Evolutionary conservation across 257 asterid species (phyloP).

Genomic region (Solanum piurae): DNA sequence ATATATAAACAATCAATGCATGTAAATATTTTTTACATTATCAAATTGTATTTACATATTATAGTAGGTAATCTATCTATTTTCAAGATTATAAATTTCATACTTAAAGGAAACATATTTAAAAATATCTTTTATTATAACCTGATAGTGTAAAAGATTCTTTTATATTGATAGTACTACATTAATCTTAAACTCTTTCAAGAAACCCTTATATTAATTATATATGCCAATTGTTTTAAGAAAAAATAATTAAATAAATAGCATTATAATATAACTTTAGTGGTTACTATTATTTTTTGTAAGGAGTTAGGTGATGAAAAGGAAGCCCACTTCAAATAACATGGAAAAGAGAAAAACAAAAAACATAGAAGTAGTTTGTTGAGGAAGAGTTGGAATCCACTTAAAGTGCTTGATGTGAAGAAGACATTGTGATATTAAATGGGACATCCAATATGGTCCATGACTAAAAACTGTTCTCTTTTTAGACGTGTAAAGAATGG

Average conservation of each 20-base stretch:
- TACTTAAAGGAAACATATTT: not conserved
- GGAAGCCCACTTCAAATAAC: conserved; percentile 28
- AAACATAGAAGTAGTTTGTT: conserved; percentile 12
- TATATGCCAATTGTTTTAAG: too few relatives aligned
- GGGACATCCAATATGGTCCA: conserved; percentile 30
- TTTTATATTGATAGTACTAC: not conserved
- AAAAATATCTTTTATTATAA: not conserved
- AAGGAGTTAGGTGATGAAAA: conserved; percentile 61
- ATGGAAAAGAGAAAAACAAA: not conserved
- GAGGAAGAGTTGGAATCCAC: conserved; percentile 68
- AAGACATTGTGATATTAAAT: conserved; percentile 27
- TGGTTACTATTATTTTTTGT: not conserved
- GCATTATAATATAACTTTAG: not conserved
- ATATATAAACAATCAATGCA: too few relatives aligned
- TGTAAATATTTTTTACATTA: not conserved
- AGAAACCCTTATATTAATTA: not conserved
- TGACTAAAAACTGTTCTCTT: conserved; percentile 13
- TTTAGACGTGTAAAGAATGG: conserved; percentile 57
- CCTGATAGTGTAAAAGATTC: not conserved
- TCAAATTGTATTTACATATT: not conserved
- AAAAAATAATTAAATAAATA: not conserved
- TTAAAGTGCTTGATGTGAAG: conserved; percentile 43
- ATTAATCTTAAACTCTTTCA: not conserved
- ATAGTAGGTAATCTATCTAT: not conserved
- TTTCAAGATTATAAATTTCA: not conserved